Conservation (phyloP, 1,139 yeast genomes). For the Sugiyamaella grinbergsii region DNA sequence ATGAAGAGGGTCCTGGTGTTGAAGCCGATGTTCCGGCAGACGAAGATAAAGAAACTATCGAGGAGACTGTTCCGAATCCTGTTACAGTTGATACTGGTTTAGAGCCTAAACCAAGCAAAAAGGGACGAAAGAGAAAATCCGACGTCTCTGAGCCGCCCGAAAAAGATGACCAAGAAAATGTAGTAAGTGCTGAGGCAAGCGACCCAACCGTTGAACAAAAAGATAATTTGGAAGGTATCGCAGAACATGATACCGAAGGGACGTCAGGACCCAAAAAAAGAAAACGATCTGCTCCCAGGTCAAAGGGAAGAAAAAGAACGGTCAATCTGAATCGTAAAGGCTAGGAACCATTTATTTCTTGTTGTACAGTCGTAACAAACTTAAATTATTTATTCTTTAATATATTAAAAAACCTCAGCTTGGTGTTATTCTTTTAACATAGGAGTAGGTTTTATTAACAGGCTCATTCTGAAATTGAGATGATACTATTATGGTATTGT, state of each 20-base stretch:
- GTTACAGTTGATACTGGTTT: neutral
- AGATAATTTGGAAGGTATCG: neutral
- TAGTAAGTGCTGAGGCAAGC: neutral
- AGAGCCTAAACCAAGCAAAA: neutral
- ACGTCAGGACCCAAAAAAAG: constrained; percentile 6
- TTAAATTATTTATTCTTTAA: neutral
- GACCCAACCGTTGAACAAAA: neutral
- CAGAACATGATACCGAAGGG: neutral
- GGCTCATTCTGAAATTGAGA: neutral
- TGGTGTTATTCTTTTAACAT: neutral
- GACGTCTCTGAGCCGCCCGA: neutral
- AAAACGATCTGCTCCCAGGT: neutral
- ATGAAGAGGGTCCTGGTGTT: constrained; percentile 15
- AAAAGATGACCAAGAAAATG: neutral
- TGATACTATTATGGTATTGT: neutral
- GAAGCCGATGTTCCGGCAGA: constrained; percentile 12
- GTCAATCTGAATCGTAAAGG: constrained; percentile 13
- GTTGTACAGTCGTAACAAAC: constrained; percentile 1
- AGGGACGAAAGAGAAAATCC: neutral
- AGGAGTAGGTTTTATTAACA: constrained; percentile 2
- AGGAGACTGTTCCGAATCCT: neutral
- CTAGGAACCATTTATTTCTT: constrained; percentile 6
- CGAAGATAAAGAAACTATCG: neutral
- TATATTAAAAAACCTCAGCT: neutral
- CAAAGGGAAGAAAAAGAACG: constrained; percentile 10